Base-by-base conservation (phyloP, 345 rosid genomes). In the Lepidium sativum region DNA sequence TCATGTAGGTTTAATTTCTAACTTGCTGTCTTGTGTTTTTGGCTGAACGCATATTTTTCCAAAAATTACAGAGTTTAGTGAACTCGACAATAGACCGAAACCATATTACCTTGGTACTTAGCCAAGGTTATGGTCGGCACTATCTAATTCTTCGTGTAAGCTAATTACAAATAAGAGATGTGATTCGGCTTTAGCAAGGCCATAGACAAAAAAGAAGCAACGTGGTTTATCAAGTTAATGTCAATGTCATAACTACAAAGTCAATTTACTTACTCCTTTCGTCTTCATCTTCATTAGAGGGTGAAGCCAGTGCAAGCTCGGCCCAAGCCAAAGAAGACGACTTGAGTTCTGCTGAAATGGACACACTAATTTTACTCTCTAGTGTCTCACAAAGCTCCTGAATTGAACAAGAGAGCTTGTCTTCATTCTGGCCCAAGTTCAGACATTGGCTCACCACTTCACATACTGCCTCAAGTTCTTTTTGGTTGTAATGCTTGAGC, bases 291-390 rank as follows among this genome's bases (percentile, higher is more conserved):
- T 70, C 41, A 60, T 81, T 72, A 83, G 44, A 54, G 27, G 75
- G 75, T 0, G 97, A 85, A 13, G 88, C 77, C 44, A 95, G 82
- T 0, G 90, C 97, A 11, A 82, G 88, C 82, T 95, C 98, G 0
- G 99, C 98, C 99, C 99, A 95, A 0, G 98, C 99, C 80, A 90
- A 70, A 52, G 97, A 83, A 27, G 96, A 84, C 0, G 97, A 78
- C 78, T 74, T 82, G 35, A 86, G 75, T 70, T 83, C 95, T 2
- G 80, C 72, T 0, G 96, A 81, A 50, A 85, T 52, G 3, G 94
- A 84, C 13, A 86, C 83, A 72, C 83, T 89, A n/a, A 95, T 85
- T 71, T 73, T 60, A 76, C 83, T 80, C 78, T 91, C 96, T 43
- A 95, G 51, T 71, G 67, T 73, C 68, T 75, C 43, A 71, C 80